Evolutionary conservation across 1,139 yeast genomes (phyloP).

Genomic region (Sugiyamaella pinicola): DNA sequence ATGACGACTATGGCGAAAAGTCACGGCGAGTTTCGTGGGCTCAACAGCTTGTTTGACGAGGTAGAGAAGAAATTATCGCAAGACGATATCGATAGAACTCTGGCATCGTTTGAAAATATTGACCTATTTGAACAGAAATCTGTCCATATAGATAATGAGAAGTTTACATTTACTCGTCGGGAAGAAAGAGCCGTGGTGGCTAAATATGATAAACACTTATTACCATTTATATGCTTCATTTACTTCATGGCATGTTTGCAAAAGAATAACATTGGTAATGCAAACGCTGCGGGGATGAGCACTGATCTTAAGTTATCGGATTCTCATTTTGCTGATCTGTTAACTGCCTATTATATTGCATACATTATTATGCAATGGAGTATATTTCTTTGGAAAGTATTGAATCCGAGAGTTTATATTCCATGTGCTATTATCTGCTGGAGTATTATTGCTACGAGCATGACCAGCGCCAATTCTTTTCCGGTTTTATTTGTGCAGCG

Average conservation of each 20-base stretch:
- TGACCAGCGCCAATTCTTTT: slow-evolving; percentile 29
- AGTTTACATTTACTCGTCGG: slow-evolving; percentile 9
- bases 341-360: slow-evolving; percentile 32
- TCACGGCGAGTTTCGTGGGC: slow-evolving; percentile 16
- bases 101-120: slow-evolving; percentile 12
- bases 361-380: slow-evolving; percentile 38
- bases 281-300: slow-evolving; percentile 56
- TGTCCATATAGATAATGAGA: neutral
- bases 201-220: slow-evolving; percentile 32
- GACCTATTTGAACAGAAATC: slow-evolving; percentile 12
- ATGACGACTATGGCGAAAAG: slow-evolving; percentile 9
- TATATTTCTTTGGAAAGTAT: slow-evolving; percentile 28
- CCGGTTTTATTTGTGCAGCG: slow-evolving; percentile 31
- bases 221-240: slow-evolving; percentile 33
- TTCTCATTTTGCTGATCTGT: slow-evolving; percentile 38
- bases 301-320: slow-evolving; percentile 50
- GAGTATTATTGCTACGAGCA: slow-evolving; percentile 31
- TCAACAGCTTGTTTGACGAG: slow-evolving; percentile 21
- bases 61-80: slow-evolving; percentile 21
- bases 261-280: slow-evolving; percentile 52
- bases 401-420: slow-evolving; percentile 29
- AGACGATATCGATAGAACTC: slow-evolving; percentile 7
- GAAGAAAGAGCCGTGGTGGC: slow-evolving; percentile 29
- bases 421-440: slow-evolving; percentile 32
- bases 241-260: slow-evolving; percentile 42